Evolutionary conservation across 225 moss, liverwort and hornwort species (phyloP), one percentile per base, ranked within the genome.

Genomic region (Polytrichum commune): DNA sequence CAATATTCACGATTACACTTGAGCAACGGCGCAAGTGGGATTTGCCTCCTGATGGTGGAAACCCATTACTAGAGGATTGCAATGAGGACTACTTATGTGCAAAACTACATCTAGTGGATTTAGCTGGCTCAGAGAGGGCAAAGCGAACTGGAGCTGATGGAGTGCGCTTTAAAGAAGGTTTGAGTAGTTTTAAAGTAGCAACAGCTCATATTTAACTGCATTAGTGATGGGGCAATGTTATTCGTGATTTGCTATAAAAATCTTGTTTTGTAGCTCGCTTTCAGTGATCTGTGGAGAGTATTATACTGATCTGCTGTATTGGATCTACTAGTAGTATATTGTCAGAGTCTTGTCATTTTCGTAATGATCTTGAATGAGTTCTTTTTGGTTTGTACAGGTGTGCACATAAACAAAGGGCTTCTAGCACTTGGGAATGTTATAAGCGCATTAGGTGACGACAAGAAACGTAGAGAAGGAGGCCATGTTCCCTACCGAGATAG

Each of bases 11-110:
- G 7, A 86, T 97, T 30, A 97, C 92, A 53, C 66, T 97, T 19
- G 96, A 97, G 83, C 96, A 97, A 64, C 92, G 93, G 62, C 90
- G 96, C 56, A 93, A 91, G 68, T 97, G 93, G 96, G 92, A 97
- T 55, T 68, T 82, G 13, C 80, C 83, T 30, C 72, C 85, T 7
- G 78, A 89, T 68, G 86, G 88, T 66, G 86, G 73, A 29, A 88
- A 76, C 60, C 72, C 88, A 62, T 75, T 83, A 71, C 75, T 82
- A 27, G 93, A 93, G 71, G 96, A 97, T 68, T 81, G 78, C 54
- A 83, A 77, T 33, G 96, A 97, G 75, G 93, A 97, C 81, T 93
- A 90, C 70, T 70, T 93, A 24, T 97, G 96, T 78, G 96, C 93
- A 22, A 97, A 97, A 75, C 82, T 97, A 55, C 96, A 93, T 81